Conservation (phyloP, 1,284 basidiomycete genomes). For the Pseudozyma tsukubaensis region DNA sequence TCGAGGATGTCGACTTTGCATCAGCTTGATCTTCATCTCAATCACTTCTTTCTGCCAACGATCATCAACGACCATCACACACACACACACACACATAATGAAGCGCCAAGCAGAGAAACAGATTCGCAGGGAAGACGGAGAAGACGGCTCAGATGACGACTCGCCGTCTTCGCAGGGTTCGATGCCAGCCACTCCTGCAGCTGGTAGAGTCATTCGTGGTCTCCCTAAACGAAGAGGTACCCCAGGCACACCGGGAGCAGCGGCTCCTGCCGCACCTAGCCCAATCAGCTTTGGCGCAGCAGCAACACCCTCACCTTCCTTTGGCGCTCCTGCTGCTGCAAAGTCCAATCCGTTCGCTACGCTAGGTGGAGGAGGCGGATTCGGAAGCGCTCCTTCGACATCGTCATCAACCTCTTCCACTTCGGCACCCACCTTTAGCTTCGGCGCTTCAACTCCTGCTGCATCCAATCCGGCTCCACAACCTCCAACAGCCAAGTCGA, state of each 20-base stretch:
- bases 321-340: slow-evolving; percentile 15
- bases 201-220: slow-evolving; percentile 40
- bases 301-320: slow-evolving; percentile 1
- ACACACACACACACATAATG: slow-evolving; percentile 17
- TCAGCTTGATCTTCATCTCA: too few species aligned
- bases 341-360: slow-evolving; percentile 33
- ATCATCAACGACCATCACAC: too few species aligned
- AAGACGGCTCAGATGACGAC: slow-evolving; percentile 40
- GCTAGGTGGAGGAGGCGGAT: slow-evolving; percentile 16
- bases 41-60: too few species aligned
- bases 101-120: slow-evolving; percentile 53
- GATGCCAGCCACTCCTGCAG: slow-evolving; percentile 33
- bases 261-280: slow-evolving; percentile 14
- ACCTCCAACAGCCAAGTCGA: slow-evolving; percentile 17
- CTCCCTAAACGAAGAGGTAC: slow-evolving; percentile 33
- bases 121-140: slow-evolving; percentile 45
- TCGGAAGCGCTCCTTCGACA: slow-evolving; percentile 24
- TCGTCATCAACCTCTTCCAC: slow-evolving; percentile 12
- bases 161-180: slow-evolving; percentile 32
- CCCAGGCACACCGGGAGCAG: slow-evolving; percentile 21
- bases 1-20: too few species aligned
- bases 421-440: slow-evolving; percentile 30
- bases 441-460: slow-evolving; percentile 17
- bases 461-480: slow-evolving; percentile 11
- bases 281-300: slow-evolving; percentile 15